phyloP scores from a whole-genome alignment of 257 asterid species.

The Thymus quinquecostatus region DNA sequence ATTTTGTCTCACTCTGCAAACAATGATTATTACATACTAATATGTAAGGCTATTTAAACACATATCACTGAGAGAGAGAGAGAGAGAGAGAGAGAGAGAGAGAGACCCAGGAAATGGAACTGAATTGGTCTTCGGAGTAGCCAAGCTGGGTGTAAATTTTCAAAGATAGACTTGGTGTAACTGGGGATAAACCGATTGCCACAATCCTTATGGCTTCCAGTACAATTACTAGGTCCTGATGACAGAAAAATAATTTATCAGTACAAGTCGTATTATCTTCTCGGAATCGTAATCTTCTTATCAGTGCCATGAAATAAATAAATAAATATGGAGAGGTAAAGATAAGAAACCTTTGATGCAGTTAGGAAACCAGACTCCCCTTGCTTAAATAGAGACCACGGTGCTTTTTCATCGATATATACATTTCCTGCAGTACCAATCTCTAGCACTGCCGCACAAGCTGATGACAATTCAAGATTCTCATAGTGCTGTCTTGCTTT shows the following conservation, averaged over 20 bases:
- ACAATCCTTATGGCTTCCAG: conserved; percentile 83
- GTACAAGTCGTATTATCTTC: neutral
- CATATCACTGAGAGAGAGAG: neutral
- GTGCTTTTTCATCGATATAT: conserved; percentile 76
- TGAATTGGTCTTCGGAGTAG: conserved; percentile 75
- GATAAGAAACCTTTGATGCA: conserved; percentile 74
- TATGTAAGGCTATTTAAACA: conserved; percentile 21
- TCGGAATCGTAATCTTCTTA: conserved; percentile 3
- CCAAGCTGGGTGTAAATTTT: conserved; percentile 89
- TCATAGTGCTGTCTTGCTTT: conserved; percentile 69
- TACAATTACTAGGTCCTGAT: conserved; percentile 75
- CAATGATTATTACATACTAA: conserved; percentile 22
- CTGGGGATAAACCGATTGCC: conserved; percentile 78
- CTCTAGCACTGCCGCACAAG: conserved; percentile 88
- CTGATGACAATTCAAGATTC: conserved; percentile 78
- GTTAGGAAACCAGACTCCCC: conserved; percentile 76
- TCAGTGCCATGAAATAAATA: neutral
- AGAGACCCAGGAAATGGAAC: conserved; percentile 67
- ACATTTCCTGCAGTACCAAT: conserved; percentile 84
- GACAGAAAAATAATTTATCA: conserved; percentile 3
- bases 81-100: conserved; percentile 40
- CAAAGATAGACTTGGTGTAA: conserved; percentile 75
- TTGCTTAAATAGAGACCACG: conserved; percentile 94
- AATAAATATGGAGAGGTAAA: neutral
- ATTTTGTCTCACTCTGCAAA: conserved; percentile 73